A percentile compares a stretch with the other conserved stretches of the same genome.
Conservation (phyloP, 768 basidiomycete genomes). For the Mrakia blollopis region DNA sequence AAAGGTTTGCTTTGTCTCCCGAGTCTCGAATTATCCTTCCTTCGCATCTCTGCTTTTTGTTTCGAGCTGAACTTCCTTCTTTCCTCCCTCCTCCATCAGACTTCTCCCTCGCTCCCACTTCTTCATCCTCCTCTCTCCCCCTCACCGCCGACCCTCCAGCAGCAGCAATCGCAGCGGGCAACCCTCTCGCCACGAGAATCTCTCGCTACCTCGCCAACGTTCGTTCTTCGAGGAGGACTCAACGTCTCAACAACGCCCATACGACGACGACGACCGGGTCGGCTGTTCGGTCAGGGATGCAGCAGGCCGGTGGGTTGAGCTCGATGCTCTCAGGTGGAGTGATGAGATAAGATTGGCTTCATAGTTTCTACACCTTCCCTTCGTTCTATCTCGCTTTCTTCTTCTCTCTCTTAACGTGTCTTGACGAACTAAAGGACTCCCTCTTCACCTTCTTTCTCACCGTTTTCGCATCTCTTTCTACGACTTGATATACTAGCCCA, state of each 20-base stretch:
- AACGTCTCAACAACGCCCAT: not conserved
- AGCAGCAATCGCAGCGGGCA: not conserved
- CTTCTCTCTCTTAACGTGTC: not conserved
- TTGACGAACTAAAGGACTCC: not conserved
- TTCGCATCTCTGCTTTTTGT: not conserved
- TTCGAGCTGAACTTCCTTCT: too few relatives aligned
- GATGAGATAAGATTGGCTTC: not conserved
- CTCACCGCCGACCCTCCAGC: constrained; percentile 8
- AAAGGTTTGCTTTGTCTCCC: constrained; percentile 59
- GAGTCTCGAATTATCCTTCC: not conserved
- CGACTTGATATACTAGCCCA: too few relatives aligned
- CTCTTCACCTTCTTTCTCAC: not conserved
- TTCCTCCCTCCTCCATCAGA: not conserved
- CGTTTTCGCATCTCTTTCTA: not conserved
- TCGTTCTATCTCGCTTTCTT: not conserved
- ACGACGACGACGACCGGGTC: not conserved
- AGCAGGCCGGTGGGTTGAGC: not conserved
- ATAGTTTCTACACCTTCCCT: not conserved
- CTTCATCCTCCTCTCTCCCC: constrained; percentile 6
- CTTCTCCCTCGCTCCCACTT: constrained; percentile 4
- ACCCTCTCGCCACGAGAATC: not conserved
- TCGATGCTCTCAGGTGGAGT: not conserved
- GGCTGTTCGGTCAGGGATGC: not conserved
- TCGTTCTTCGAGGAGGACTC: not conserved
- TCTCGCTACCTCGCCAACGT: constrained; percentile 15